Evolutionary conservation across 2,329 filamentous ascomycete species (phyloP), one percentile per base, ranked within the genome.

Genomic region (Diaporthe eres): DNA sequence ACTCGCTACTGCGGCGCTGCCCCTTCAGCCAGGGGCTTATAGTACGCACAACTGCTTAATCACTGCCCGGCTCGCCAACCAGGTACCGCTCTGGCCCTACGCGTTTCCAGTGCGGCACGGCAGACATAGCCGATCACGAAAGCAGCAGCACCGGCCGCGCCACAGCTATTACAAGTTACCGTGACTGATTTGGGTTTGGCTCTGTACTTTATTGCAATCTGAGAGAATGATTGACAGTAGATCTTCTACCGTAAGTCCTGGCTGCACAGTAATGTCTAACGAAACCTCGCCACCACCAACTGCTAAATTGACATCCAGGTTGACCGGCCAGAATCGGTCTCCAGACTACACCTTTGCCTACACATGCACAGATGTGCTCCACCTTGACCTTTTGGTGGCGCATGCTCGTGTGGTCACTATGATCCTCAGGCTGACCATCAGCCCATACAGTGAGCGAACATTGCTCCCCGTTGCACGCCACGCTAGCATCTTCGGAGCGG

Each of bases 401-500:
- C 9, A 42, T 39, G n/a, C 13, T 42, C 49, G 65, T 70, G 65
- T 55, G 65, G 49, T 55, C 49, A 42, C 47, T 1, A 42, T 55
- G 34, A 55, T 55, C 49, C 65, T 55, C 4, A 42, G 49, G 65
- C 49, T 70, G 65, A 55, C 49, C n/a, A 70, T 70, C 65, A 51
- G 65, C 34, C n/a, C 49, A 70, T 28, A 42, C 7, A 17, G 3
- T 15, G 31, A 28, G 49, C 47, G 34, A 42, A 4, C n/a, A 55
- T 19, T 39, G 4, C 25, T 28, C 13, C 22, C 39, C n/a, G 31
- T 8, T 15, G 44, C 15, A 7, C 13, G 22, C 84, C 85, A 5
- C 80, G 88, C 75, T 87, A 82, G 80, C 15, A 39, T 34, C 34
- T 42, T 70, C 31, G 15, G 65, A 55, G 65, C 44, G 49, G 49